These are phyloP conservation scores for Lippia alba DNA, from an alignment of 305 asterid species.

Conservation along the genomic window DNA sequence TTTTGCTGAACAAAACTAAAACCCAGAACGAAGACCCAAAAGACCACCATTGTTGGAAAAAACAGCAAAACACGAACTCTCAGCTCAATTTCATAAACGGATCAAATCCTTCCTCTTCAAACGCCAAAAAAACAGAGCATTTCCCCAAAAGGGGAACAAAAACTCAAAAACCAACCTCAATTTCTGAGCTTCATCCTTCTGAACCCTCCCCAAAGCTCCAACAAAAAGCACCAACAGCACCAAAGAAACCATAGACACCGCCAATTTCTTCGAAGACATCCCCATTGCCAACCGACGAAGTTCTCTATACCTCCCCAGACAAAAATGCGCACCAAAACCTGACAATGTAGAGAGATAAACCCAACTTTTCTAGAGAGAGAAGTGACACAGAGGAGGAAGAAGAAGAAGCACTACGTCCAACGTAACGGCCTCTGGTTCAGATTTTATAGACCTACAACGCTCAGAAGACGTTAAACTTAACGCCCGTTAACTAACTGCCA, in stretches of 20 bases:
- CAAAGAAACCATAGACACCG: constrained; percentile 39
- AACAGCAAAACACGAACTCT: not conserved
- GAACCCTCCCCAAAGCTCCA: constrained; percentile 43
- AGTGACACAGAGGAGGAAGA: constrained; percentile 17
- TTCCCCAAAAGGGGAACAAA: not conserved
- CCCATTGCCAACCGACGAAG: constrained; percentile 41
- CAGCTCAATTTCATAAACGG: not conserved
- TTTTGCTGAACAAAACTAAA: not conserved
- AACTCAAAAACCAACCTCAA: constrained; percentile 40
- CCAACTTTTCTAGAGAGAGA: constrained; percentile 8
- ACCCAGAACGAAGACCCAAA: not conserved
- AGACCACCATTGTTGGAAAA: constrained; percentile 8
- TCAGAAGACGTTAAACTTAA: constrained; percentile 44
- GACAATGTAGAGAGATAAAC: constrained; percentile 13
- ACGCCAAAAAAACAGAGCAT: not conserved
- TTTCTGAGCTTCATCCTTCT: constrained; percentile 29
- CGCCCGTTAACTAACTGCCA: constrained; percentile 59
- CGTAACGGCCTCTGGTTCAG: constrained; percentile 55
- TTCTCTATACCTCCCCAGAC: constrained; percentile 13
- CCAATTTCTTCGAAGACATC: constrained; percentile 41
- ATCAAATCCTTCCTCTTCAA: constrained; percentile 16
- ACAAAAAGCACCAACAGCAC: constrained; percentile 43
- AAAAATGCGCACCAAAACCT: constrained; percentile 1
- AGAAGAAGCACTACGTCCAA: constrained; percentile 37
- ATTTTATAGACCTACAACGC: constrained; percentile 52